Base-by-base conservation (phyloP, 2,329 filamentous ascomycete genomes). In the Chaetomiaceae sp. region DNA sequence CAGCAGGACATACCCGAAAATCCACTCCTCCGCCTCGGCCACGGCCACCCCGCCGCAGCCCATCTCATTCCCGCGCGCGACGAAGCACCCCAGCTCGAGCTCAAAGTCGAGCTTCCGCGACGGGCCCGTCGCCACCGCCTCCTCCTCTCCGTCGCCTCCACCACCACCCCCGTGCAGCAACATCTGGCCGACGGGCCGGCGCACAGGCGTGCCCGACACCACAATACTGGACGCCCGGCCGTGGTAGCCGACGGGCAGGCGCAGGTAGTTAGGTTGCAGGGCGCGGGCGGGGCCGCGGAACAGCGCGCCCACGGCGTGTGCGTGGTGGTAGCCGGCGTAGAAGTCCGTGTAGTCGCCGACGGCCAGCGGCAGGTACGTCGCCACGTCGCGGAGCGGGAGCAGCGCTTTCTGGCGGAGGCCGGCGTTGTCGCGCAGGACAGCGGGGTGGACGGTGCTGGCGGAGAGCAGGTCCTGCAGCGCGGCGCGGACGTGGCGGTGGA, bases 261-360 rank as follows among this genome's bases (percentile, higher is more conserved):
- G 83, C 48, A 76, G 85, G 64, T 93, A 94, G 62, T 91, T 93
- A 22, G 84, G 83, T 62, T 89, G 84, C 19, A 93, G 70, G 0
- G 86, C 86, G 57, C 86, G 84, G 34, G 78, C 72, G 0, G 81
- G 75, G 0, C 84, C 86, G 35, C 87, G 78, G 67, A 91, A 88
- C 51, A 91, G 73, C 10, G 75, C 72, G 4, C 85, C 86, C 14
- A 84, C 75, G 48, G 58, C 53, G 67, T 80, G 83, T 15, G 87
- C 87, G 66, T 93, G 87, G 61, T 90, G 84, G 53, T 83, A 69
- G 12, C 87, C 87, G 9, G 84, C 86, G 60, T 88, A 93, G 69
- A 93, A 93, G 65, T 93, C 87, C 1, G 86, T 88, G 63, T 91
- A 93, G 63, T 91, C 86, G 20, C 85, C 84, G 56, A 91, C 88